A percentile compares a stretch with the other conserved stretches of the same genome.
Conservation (phyloP, 768 basidiomycete genomes). For the Rhizopogon vesiculosus region DNA sequence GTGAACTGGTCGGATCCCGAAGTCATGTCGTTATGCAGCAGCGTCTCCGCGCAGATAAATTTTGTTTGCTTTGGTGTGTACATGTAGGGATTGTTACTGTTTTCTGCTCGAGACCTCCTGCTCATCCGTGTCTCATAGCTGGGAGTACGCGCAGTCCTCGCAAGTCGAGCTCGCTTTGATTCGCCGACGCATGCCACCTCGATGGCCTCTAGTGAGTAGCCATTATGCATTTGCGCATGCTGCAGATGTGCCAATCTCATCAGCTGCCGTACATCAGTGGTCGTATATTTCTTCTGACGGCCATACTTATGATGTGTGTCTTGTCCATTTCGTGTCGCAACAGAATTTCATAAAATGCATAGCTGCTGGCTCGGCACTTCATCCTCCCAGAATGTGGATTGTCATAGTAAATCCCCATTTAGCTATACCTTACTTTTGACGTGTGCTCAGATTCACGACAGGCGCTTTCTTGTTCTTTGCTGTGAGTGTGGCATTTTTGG, state of each 20-base stretch:
- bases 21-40: not conserved
- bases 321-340: too few relatives aligned
- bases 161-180: not conserved
- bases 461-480: not conserved
- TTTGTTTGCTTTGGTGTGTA: not conserved
- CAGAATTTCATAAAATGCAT: not conserved
- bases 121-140: not conserved
- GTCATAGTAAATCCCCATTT: not conserved
- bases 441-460: not conserved
- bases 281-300: not conserved
- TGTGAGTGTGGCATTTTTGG: not conserved
- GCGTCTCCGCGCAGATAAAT: not conserved
- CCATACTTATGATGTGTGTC: not conserved
- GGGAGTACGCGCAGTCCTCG: not conserved
- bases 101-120: not conserved
- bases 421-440: not conserved
- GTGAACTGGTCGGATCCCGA: not conserved
- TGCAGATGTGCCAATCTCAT: not conserved
- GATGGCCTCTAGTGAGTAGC: not conserved
- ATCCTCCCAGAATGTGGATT: not conserved
- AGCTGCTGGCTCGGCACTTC: not conserved
- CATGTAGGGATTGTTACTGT: not conserved
- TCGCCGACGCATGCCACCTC: not conserved
- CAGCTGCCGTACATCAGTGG: not conserved
- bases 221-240: not conserved